Evolutionary conservation across 202 grass and related monocot species (phyloP), one percentile per base, ranked within the genome.

Genomic region (Carex arenaria): DNA sequence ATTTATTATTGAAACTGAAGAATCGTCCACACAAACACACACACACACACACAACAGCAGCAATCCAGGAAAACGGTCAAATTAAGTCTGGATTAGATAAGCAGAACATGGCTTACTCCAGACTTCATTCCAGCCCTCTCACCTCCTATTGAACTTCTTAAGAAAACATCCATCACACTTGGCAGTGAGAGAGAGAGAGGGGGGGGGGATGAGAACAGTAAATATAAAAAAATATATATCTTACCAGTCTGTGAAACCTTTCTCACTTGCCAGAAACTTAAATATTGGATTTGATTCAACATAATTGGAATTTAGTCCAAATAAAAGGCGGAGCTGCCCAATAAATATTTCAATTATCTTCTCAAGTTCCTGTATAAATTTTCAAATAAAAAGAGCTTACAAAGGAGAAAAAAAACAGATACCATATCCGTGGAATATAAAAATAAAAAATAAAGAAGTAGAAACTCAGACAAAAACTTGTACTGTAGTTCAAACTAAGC

Each of bases 191-290:
- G 60, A 20, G 19, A 19, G 59, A 61, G 59, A 68, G 18, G 59
- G 17, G 28, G 26, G 75, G 28, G 52, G 10, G 47, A n/a, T 43
- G 22, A 77, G 31, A 74, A 34, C 10, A 63, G 8, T 0, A 0
- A 76, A 60, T 53, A 83, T 32, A 8, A 63, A 43, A 79, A 73
- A 61, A 82, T n/a, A n/a, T n/a, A 20, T 62, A 67, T 88, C 66
- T 86, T 85, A 98, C 96, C 93, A 98, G 86, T 95, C 85, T 64
- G 96, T 84, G 83, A 98, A 98, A 3, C 93, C 96, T 69, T 85
- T 98, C 86, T 90, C 91, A 80, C 91, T 98, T 69, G 82, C 79
- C 82, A 95, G 15, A 86, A 95, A 93, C 81, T 88, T 95, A 71
- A 86, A 84, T 67, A 55, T 40, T 40, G 54, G 53, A 64, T 80